Conservation (phyloP, 192 early-diverging fungal genomes). For the Gamsiella multidivaricata region DNA sequence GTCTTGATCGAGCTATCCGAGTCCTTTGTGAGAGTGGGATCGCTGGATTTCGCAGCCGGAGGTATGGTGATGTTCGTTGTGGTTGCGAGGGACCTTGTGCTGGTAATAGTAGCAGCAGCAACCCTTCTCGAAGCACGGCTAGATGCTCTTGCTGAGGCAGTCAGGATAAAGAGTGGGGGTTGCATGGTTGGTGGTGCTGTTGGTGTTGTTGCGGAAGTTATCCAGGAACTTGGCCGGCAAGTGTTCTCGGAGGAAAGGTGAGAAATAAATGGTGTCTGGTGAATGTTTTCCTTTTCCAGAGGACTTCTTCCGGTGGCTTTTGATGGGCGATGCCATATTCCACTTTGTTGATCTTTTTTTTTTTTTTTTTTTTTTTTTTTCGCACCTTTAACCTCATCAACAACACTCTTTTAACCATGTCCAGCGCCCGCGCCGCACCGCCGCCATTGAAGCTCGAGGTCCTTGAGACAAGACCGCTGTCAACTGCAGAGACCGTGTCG, state of each 20-base stretch:
- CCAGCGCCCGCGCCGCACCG: conserved; percentile 22
- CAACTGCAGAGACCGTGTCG: conserved; percentile 28
- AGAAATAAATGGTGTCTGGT: background rate
- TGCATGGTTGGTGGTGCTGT: background rate
- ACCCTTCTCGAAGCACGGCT: background rate
- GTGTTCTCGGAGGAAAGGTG: background rate
- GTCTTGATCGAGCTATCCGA: background rate
- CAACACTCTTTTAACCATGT: conserved; percentile 1
- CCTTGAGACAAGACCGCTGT: conserved; percentile 22
- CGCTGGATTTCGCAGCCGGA: background rate
- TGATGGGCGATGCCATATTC: background rate
- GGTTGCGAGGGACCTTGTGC: conserved; percentile 8
- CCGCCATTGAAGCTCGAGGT: conserved; percentile 50
- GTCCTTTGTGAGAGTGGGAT: background rate
- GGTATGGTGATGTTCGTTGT: conserved; percentile 16
- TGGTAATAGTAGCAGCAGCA: background rate
- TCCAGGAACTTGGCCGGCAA: too few species aligned
- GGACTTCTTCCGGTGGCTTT: background rate
- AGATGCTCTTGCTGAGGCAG: background rate
- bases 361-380: background rate
- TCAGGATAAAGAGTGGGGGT: background rate
- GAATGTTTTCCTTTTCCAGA: background rate
- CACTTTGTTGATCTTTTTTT: background rate
- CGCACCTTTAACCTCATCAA: background rate
- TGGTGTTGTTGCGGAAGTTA: background rate